Evolutionary conservation across 108 stramenopile genomes (phyloP).

Genomic region (Cyclotella baltica): DNA sequence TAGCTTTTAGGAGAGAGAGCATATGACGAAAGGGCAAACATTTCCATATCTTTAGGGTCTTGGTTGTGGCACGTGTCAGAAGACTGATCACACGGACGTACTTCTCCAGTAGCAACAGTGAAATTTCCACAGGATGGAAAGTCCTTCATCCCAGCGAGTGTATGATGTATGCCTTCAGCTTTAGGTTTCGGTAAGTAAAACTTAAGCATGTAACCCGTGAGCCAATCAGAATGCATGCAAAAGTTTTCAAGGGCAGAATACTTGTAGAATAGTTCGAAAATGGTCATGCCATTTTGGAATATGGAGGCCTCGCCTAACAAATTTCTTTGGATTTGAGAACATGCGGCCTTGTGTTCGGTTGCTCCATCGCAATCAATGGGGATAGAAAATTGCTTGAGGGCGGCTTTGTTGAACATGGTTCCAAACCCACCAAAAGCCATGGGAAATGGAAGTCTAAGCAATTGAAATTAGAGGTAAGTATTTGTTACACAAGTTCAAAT

Average conservation of each 20-base stretch:
- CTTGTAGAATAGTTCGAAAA: constrained; percentile 21
- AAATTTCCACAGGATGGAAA: constrained; percentile 15
- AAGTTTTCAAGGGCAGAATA: constrained; percentile 13
- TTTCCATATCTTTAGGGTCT: constrained; percentile 14
- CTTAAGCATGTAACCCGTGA: constrained; percentile 3
- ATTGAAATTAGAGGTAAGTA: no score
- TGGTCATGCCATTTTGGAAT: constrained; percentile 11
- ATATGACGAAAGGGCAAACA: background rate
- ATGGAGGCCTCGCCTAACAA: constrained; percentile 1
- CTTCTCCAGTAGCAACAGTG: background rate
- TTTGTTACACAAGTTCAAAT: no score
- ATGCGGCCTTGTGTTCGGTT: background rate
- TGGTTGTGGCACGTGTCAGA: constrained; percentile 20
- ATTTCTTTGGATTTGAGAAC: background rate
- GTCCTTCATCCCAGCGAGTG: constrained; percentile 6
- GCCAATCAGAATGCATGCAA: constrained; percentile 33
- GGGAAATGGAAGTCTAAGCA: constrained; percentile 13
- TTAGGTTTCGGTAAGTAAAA: constrained; percentile 3
- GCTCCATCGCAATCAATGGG: constrained; percentile 31
- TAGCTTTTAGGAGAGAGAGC: background rate
- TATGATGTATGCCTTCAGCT: no score
- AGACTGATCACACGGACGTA: background rate
- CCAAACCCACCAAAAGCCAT: constrained; percentile 58
- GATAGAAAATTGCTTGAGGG: constrained; percentile 20
- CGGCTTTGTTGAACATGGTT: constrained; percentile 22